Evolutionary conservation across 139 green algal genomes (phyloP).

Genomic region (Mesotaenium endlicherianum): DNA sequence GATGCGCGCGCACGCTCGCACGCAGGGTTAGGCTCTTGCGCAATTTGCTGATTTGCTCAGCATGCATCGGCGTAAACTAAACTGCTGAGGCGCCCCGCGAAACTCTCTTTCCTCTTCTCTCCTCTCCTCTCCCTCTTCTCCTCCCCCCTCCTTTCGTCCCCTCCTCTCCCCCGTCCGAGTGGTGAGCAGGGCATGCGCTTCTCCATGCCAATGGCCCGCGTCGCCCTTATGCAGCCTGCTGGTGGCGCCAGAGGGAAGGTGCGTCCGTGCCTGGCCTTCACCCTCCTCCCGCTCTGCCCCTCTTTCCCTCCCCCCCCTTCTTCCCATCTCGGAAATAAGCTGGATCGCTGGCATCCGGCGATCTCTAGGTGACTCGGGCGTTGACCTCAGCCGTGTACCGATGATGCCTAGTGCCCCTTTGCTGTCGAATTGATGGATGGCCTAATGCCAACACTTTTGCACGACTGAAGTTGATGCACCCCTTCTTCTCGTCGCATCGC

Average conservation of each 20-base stretch:
- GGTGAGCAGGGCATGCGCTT: slow-evolving; percentile 20
- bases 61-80: background rate
- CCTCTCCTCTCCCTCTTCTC: background rate
- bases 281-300: background rate
- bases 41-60: too few relatives aligned
- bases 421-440: too few relatives aligned
- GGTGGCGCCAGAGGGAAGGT: slow-evolving; percentile 83
- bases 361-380: too few relatives aligned
- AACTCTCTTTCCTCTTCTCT: background rate
- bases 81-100: too few relatives aligned
- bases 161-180: background rate
- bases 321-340: background rate
- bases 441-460: too few relatives aligned
- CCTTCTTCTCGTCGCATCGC: too few relatives aligned
- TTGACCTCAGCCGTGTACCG: too few relatives aligned
- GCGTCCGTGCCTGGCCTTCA: background rate
- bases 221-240: slow-evolving; percentile 89
- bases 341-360: too few relatives aligned
- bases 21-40: too few relatives aligned
- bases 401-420: too few relatives aligned
- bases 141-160: background rate
- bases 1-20: too few relatives aligned
- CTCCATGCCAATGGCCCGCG: slow-evolving; percentile 39
- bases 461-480: too few relatives aligned
- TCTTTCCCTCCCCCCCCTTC: background rate